phyloP scores from a whole-genome alignment of 2,329 filamentous ascomycete species.

The Rachicladosporium sp. region DNA sequence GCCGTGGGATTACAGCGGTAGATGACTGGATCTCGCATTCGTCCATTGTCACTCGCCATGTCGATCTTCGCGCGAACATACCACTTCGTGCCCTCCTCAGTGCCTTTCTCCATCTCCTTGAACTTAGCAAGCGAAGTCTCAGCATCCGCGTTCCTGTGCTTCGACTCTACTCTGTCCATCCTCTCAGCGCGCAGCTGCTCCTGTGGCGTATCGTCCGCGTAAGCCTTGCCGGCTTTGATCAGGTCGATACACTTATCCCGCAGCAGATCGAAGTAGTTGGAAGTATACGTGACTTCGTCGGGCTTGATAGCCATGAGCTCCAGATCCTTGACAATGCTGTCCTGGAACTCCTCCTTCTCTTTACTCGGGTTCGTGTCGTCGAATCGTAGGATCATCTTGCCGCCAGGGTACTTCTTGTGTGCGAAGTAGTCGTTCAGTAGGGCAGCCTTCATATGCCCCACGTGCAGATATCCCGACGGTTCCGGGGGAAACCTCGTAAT shows the following conservation, averaged over 20 bases:
- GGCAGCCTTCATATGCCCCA: constrained; percentile 89
- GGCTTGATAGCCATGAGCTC: constrained; percentile 84
- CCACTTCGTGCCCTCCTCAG: constrained; percentile 66
- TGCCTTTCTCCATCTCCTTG: constrained; percentile 84
- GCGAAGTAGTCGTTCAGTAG: constrained; percentile 95
- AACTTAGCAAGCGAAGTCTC: constrained; percentile 81
- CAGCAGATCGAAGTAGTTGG: constrained; percentile 87
- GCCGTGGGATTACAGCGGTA: constrained; percentile 73
- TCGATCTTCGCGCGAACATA: constrained; percentile 94
- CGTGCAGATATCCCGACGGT: constrained; percentile 91
- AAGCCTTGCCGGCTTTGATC: constrained; percentile 78
- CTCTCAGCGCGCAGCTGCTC: constrained; percentile 79
- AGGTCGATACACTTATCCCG: constrained; percentile 76
- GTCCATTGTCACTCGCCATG: constrained; percentile 84
- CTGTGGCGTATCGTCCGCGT: constrained; percentile 86
- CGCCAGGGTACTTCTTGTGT: constrained; percentile 72
- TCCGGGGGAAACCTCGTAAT: constrained; percentile 89
- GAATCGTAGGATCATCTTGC: constrained; percentile 80
- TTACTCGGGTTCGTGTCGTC: constrained; percentile 97
- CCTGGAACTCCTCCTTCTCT: constrained; percentile 93
- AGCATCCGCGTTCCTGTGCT: constrained; percentile 61
- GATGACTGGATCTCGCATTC: constrained; percentile 91
- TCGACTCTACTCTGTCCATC: constrained; percentile 71
- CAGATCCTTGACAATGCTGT: constrained; percentile 85
- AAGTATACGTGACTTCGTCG: constrained; percentile 81